phyloP scores from a whole-genome alignment of 176 grass and related monocot species.

The Phoenix roebelenii region DNA sequence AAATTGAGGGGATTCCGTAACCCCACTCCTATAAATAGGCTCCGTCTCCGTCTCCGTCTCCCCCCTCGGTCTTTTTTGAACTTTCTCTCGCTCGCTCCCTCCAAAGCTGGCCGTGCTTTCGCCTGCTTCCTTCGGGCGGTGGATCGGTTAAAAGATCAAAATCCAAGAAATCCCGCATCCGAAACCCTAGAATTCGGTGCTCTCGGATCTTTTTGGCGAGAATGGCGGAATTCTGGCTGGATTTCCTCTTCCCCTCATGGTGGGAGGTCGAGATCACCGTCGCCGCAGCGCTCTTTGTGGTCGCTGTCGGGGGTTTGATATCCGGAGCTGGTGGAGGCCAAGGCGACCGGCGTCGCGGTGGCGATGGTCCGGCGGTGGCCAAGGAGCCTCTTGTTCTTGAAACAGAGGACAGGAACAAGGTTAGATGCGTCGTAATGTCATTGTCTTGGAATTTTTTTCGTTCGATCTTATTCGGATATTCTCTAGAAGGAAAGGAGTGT shows the following conservation, averaged over 20 bases:
- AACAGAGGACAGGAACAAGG: constrained; percentile 14
- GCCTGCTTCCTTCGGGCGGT: no score
- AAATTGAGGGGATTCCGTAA: no score
- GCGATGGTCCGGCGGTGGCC: background rate
- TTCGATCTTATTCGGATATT: no score
- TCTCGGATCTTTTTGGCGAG: background rate
- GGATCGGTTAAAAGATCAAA: no score
- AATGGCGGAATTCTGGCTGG: constrained; percentile 27
- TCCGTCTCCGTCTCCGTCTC: no score
- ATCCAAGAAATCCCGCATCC: no score
- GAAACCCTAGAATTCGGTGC: background rate
- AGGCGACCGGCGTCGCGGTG: background rate
- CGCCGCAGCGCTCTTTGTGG: constrained; percentile 38
- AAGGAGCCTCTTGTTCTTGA: constrained; percentile 2
- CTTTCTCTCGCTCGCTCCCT: no score
- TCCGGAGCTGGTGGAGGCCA: background rate
- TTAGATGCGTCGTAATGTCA: background rate
- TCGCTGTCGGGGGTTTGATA: constrained; percentile 28
- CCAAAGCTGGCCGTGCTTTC: no score
- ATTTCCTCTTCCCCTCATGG: constrained; percentile 61
- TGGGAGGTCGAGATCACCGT: constrained; percentile 69
- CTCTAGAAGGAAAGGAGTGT: background rate
- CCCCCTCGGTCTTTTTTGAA: no score
- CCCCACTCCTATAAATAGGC: no score
- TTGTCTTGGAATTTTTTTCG: no score